These are phyloP conservation scores for Stephania yunnanensis DNA, from an alignment of 164 flowering plant genomes.

Conservation along the genomic window DNA sequence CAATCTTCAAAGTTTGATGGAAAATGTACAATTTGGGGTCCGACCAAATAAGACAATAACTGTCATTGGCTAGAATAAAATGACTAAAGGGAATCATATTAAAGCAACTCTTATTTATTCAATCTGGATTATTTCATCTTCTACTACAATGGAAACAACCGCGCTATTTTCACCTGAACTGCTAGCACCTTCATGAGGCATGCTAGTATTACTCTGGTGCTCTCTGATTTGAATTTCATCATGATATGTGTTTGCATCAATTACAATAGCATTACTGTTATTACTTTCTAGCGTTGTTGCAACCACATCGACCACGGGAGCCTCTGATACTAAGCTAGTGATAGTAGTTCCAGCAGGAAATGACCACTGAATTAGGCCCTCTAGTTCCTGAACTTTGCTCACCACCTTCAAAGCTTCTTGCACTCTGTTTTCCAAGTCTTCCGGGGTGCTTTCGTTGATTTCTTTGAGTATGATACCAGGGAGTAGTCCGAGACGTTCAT, in stretches of 20 bases:
- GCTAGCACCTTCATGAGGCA: too few species aligned
- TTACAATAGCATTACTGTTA: too few species aligned
- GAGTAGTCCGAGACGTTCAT: not conserved
- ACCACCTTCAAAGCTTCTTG: not conserved
- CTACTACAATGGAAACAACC: too few species aligned
- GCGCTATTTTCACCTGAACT: too few species aligned
- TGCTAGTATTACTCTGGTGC: too few species aligned
- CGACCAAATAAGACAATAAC: not conserved
- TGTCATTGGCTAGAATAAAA: not conserved
- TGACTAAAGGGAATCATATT: not conserved
- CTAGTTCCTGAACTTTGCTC: slow-evolving; percentile 1
- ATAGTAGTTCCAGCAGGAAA: slow-evolving; percentile 4
- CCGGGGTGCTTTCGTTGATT: slow-evolving; percentile 3
- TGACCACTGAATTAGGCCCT: not conserved
- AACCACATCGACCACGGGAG: not conserved
- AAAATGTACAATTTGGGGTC: not conserved
- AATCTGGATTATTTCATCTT: too few species aligned
- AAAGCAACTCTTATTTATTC: too few species aligned
- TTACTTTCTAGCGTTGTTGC: too few species aligned
- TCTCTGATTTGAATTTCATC: too few species aligned
- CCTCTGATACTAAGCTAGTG: not conserved
- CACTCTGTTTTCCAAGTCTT: not conserved
- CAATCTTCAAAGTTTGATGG: too few species aligned
- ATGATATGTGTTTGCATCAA: too few species aligned
- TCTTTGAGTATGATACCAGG: slow-evolving; percentile 9